Percentiles rank a stretch among this genome's conserved stretches.
Conservation (phyloP, 2,329 filamentous ascomycete species). For the Aspergillus hortae region DNA sequence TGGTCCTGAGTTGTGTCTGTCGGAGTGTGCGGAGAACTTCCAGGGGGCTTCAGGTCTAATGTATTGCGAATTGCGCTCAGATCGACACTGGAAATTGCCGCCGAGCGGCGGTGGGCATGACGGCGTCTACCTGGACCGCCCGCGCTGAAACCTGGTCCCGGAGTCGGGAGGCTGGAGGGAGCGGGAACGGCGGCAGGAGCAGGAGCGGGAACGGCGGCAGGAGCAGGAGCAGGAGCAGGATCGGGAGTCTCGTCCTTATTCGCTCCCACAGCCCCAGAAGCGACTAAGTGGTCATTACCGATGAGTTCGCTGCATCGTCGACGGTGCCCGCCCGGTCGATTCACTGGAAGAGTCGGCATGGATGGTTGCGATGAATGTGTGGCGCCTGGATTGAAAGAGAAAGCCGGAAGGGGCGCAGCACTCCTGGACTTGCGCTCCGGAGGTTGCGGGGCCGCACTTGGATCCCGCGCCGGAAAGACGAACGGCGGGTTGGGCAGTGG, state of each 20-base stretch:
- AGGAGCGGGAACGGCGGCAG: conserved; percentile 22
- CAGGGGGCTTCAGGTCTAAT: conserved; percentile 41
- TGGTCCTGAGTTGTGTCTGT: conserved; percentile 36
- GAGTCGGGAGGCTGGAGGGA: conserved; percentile 23
- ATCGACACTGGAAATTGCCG: conserved; percentile 79
- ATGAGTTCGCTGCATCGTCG: conserved; percentile 85
- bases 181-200: conserved; percentile 20
- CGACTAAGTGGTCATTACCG: conserved; percentile 56
- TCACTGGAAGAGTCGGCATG: conserved; percentile 50
- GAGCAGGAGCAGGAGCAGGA: conserved; percentile 23
- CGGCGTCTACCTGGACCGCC: conserved; percentile 59
- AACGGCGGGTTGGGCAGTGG: conserved; percentile 60
- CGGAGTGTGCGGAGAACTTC: conserved; percentile 56
- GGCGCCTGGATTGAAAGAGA: conserved; percentile 37
- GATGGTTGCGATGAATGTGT: conserved; percentile 44
- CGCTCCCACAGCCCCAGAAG: conserved; percentile 62
- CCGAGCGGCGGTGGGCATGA: conserved; percentile 77
- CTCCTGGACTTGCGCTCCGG: conserved; percentile 45
- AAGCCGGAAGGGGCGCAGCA: conserved; percentile 32
- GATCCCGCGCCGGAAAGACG: conserved; percentile 55
- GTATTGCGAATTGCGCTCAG: conserved; percentile 55
- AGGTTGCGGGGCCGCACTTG: conserved; percentile 25
- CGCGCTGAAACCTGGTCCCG: conserved; percentile 36
- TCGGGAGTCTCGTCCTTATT: conserved; percentile 18
- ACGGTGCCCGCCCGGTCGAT: conserved; percentile 60